phyloP scores from a whole-genome alignment of 2,329 filamentous ascomycete genomes.

The Colletotrichum orbiculare region DNA sequence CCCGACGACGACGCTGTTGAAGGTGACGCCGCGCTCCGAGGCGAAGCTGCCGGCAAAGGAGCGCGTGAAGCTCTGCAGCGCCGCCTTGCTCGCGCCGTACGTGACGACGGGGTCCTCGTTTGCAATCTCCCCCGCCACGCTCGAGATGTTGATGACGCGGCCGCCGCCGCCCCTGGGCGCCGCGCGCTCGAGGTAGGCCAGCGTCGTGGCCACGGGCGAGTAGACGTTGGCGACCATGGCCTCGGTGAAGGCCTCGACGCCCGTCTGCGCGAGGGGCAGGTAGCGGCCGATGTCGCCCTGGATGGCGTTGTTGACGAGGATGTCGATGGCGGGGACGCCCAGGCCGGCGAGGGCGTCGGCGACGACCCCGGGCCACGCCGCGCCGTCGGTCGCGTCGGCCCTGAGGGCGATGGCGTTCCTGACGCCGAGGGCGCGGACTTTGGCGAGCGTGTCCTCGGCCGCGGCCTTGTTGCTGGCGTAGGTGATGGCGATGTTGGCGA shows the following conservation, averaged over 20 bases:
- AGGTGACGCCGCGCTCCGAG: constrained; percentile 40
- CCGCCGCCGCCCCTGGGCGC: constrained; percentile 43
- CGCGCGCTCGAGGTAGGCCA: constrained; percentile 44
- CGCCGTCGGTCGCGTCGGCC: neutral
- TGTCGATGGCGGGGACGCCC: neutral
- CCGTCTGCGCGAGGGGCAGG: neutral
- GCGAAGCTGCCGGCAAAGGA: constrained; percentile 45
- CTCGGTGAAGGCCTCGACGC: neutral
- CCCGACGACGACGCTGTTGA: constrained; percentile 47
- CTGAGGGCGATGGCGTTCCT: constrained; percentile 1
- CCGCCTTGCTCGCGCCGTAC: constrained; percentile 49
- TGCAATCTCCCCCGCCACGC: constrained; percentile 24
- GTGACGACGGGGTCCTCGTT: neutral
- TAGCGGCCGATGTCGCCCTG: neutral
- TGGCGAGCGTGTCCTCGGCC: neutral
- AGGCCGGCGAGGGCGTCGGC: neutral
- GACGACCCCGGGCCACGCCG: neutral
- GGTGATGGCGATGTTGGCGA: constrained; percentile 15
- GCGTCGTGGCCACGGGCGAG: constrained; percentile 43
- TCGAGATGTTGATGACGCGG: constrained; percentile 48
- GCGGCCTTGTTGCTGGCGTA: constrained; percentile 15
- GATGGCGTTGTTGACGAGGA: constrained; percentile 24
- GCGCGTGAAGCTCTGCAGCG: constrained; percentile 42
- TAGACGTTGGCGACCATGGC: constrained; percentile 21
- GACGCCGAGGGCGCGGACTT: constrained; percentile 9